Percentiles rank a stretch among this genome's conserved stretches.
These are phyloP conservation scores for Lactarius indigo DNA, from an alignment of 768 basidiomycete species.

Conservation along the genomic window DNA sequence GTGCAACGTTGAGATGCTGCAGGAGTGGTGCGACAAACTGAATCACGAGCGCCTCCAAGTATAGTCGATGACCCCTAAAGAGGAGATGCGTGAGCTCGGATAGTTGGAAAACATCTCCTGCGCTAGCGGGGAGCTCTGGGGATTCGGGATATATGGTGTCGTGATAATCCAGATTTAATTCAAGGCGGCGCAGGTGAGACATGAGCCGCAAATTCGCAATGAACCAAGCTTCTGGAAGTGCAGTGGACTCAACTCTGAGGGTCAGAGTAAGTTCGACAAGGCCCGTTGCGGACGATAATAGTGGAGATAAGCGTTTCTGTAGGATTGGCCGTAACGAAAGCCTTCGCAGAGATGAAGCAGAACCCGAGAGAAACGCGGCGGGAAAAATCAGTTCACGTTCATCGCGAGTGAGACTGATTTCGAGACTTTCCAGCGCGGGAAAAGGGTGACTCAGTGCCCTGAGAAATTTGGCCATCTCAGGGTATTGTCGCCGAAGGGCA, in stretches of 20 bases:
- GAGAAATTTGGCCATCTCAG: not conserved
- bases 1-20: not conserved
- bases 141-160: no score
- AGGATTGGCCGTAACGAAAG: not conserved
- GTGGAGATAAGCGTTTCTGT: not conserved
- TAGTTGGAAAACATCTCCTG: not conserved
- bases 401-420: not conserved
- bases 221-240: no score
- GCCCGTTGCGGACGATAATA: not conserved
- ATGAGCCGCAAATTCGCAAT: no score
- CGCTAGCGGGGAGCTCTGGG: no score
- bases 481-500: not conserved
- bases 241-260: not conserved
- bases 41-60: not conserved
- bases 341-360: not conserved
- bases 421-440: not conserved
- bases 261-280: not conserved
- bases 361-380: not conserved
- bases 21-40: constrained; percentile 4
- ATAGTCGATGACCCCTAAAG: not conserved
- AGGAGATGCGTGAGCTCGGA: not conserved
- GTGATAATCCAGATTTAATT: no score
- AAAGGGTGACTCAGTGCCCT: not conserved
- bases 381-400: not conserved
- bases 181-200: no score